Base-by-base conservation (phyloP, 495 filamentous ascomycete genomes). In the Rhizodiscina lignyota region DNA sequence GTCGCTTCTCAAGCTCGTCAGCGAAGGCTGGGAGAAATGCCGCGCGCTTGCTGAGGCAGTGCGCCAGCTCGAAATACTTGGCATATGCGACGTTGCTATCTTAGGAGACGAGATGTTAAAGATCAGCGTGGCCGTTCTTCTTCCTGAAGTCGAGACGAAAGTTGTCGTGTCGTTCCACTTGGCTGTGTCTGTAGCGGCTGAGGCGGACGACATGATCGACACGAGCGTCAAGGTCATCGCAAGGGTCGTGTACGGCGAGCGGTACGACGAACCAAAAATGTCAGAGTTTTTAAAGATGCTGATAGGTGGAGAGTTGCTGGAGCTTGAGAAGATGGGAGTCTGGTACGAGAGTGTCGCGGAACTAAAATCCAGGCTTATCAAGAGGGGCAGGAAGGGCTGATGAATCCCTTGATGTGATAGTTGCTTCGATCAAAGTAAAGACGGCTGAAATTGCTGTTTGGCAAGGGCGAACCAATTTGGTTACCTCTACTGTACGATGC, bases 191-290 rank as follows among this genome's bases (percentile, higher is more conserved):
- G n/a, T 81, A 22, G 59, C 63, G 18, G 33, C 75, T 23, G 59
- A 56, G 30, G 21, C 33, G 10, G 30, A 10, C 10, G 10, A 11
- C 30, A 18, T 11, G 8, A 6, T 18, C 6, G 30, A 32, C n/a
- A 59, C 70, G n/a, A 51, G 46, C 0, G 51, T 69, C 4, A 35
- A 38, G 38, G 42, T 58, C 1, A 34, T 45, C 13, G 75, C 64
- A 1, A 54, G 50, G 34, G 68, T 79, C 2, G 62, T 71, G 4
- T 83, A 83, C 52, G 78, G 78, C 1, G 75, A 81, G 48, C 56
- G 55, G 36, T 77, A 78, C 41, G 72, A 71, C 32, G 63, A 62
- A 48, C 62, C 55, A 16, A 78, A 74, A 47, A 72, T 83, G 61
- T 54, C 39, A 19, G 71, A 76, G 32, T 79, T 75, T 40, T 44